Base-by-base conservation (phyloP, 257 asterid genomes). In the Sherardia arvensis region DNA sequence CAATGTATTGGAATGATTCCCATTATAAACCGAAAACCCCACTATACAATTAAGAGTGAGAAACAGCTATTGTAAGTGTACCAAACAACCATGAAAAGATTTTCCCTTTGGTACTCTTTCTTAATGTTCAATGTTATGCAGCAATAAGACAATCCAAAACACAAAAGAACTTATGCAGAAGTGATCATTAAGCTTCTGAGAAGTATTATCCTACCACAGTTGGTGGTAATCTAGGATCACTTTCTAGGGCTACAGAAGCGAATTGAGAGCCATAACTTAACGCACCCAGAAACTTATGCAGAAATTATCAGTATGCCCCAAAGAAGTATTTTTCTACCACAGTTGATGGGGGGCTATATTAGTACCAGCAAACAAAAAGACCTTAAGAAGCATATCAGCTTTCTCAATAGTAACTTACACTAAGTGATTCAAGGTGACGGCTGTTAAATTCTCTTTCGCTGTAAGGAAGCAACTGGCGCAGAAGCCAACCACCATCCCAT, bases 401-500 rank as follows among this genome's bases (percentile, higher is more conserved):
- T 66, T 66, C 68, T 21, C 72, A 58, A 51, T 61, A 48, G 33
- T 29, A 64, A 80, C 96, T 77, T 80, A 89, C 99, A 33, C 80
- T 74, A 53, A 93, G 92, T 65, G 84, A 77, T 69, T 73, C 74
- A 77, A 77, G 91, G 78, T 90, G 95, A 74, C 76, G 74, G 69
- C 82, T 70, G 67, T 75, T 87, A 59, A 87, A 90, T 84, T 87
- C 95, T 11, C 90, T 78, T 78, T 85, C 89, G 38, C 94, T 93
- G 59, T 90, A 76, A 70, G 96, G 99, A 69, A 87, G 84, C 80
- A 93, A 79, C 86, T 90, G 97, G 64, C 95, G 97, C 83, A 93
- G 79, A 82, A 93, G 97, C 99, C 99, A 93, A 74, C 99, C 97
- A 75, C 99, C 97, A 69, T 84, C 96, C 99, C 99, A 93, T 74